Base-by-base conservation (phyloP, 352 stramenopile species). In the Aphanomyces astaci region DNA sequence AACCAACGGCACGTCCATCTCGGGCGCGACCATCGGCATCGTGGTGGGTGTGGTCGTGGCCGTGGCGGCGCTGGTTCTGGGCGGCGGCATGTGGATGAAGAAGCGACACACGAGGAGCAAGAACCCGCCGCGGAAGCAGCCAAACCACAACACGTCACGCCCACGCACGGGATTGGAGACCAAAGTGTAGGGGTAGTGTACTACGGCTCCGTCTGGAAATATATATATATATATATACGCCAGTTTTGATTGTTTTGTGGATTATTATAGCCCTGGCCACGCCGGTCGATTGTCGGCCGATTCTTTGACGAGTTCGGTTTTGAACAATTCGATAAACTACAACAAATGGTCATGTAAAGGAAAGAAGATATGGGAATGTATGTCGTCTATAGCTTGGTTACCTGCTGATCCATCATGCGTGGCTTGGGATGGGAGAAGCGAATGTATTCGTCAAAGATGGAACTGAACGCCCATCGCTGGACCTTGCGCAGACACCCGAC, bases 331-430 rank as follows among this genome's bases (percentile, higher is more conserved):
- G 69, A 90, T 92, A 62, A 92, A 92, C 84, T 92, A 70, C 24
- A n/a, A n/a, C n/a, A n/a, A n/a, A n/a, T n/a, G n/a, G n/a, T n/a
- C n/a, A n/a, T n/a, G n/a, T n/a, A n/a, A n/a, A n/a, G n/a, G n/a
- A n/a, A n/a, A n/a, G n/a, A n/a, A n/a, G n/a, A n/a, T n/a, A n/a
- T n/a, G n/a, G n/a, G n/a, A n/a, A n/a, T n/a, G n/a, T n/a, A n/a
- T n/a, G n/a, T n/a, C n/a, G n/a, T n/a, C n/a, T n/a, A n/a, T n/a
- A n/a, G n/a, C n/a, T n/a, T n/a, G 1, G 63, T 15, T 30, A 93
- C 82, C 75, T 92, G 83, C 66, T 95, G 85, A 75, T 94, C 85
- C 82, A 91, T 90, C 79, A 95, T 91, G 31, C 87, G 82, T 9
- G 83, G 81, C 67, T 95, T 95, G 10, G 87, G 87, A 4, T 79